phyloP scores from a whole-genome alignment of 2,329 filamentous ascomycete species.

The Falciphora oryzae region DNA sequence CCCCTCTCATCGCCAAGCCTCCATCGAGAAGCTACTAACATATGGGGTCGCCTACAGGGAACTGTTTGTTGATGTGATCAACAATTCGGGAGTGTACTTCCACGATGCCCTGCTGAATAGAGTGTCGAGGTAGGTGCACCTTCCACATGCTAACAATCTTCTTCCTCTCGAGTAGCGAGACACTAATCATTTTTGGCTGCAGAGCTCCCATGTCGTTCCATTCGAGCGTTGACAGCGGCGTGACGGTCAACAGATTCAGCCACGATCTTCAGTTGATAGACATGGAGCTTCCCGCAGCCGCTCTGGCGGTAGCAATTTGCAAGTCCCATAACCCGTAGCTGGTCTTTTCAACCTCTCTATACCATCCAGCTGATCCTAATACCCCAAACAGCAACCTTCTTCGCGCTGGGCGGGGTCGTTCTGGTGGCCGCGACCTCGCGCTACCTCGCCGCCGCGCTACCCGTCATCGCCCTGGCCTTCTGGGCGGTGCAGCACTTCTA shows the following conservation, averaged over 20 bases:
- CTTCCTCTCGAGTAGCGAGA: too few species aligned
- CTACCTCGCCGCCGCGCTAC: constrained; percentile 38
- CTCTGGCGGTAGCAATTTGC: constrained; percentile 20
- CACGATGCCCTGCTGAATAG: constrained; percentile 3
- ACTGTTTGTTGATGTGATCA: constrained; percentile 6
- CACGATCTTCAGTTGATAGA: constrained; percentile 35
- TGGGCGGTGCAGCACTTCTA: constrained; percentile 44
- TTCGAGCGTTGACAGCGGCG: constrained; percentile 26
- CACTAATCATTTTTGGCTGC: neutral
- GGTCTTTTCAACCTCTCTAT: constrained; percentile 6
- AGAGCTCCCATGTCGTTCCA: constrained; percentile 30
- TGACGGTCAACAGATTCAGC: constrained; percentile 32
- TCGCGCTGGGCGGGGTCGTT: constrained; percentile 35
- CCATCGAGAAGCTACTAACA: too few species aligned
- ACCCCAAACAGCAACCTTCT: constrained; percentile 11
- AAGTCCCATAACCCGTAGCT: constrained; percentile 4
- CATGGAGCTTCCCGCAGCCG: constrained; percentile 23
- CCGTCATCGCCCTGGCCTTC: constrained; percentile 32
- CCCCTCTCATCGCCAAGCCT: too few species aligned
- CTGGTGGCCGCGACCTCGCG: constrained; percentile 38
- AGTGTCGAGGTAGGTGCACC: neutral
- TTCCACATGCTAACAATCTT: too few species aligned
- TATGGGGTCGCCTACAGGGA: too few species aligned
- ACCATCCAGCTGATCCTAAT: neutral
- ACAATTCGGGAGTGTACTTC: constrained; percentile 3